A percentile compares a stretch with the other conserved stretches of the same genome.
phyloP scores from a whole-genome alignment of 768 basidiomycete genomes.

The Leccinum longicurvipes region DNA sequence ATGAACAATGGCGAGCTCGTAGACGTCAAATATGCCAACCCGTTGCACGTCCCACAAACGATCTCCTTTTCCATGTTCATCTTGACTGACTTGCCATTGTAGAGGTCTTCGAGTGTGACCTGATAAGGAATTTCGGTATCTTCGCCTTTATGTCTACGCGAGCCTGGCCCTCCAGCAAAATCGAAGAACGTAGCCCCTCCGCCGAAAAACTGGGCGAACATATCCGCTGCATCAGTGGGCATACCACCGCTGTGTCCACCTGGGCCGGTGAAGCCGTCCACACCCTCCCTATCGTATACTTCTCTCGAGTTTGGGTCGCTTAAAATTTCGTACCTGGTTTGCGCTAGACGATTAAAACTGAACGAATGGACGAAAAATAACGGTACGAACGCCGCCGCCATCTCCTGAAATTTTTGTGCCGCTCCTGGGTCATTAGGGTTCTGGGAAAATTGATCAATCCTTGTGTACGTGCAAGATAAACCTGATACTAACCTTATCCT shows the following conservation, averaged over 20 bases:
- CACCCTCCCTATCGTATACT: slow-evolving; percentile 70
- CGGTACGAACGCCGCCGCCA: slow-evolving; percentile 74
- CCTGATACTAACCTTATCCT: slow-evolving; percentile 62
- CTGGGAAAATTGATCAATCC: slow-evolving; percentile 34
- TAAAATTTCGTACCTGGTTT: slow-evolving; percentile 74
- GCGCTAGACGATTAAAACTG: slow-evolving; percentile 9
- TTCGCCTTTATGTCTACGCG: slow-evolving; percentile 56
- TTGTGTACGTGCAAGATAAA: background rate
- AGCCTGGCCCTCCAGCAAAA: slow-evolving; percentile 52
- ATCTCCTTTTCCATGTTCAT: slow-evolving; percentile 87
- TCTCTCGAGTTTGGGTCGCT: slow-evolving; percentile 66
- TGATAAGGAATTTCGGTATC: slow-evolving; percentile 77
- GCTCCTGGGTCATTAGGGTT: slow-evolving; percentile 89
- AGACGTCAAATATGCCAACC: slow-evolving; percentile 42
- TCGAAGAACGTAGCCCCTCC: slow-evolving; percentile 59
- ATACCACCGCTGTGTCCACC: slow-evolving; percentile 45
- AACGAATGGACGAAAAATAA: background rate
- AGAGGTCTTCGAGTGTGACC: slow-evolving; percentile 89
- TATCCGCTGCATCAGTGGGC: slow-evolving; percentile 51
- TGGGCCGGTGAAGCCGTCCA: slow-evolving; percentile 59
- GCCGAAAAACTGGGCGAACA: slow-evolving; percentile 75
- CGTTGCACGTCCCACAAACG: slow-evolving; percentile 76
- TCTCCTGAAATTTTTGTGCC: slow-evolving; percentile 80
- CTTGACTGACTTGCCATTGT: slow-evolving; percentile 85
- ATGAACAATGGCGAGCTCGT: slow-evolving; percentile 1